These are phyloP conservation scores for Picea glauca DNA, from an alignment of 75 land plant species.

Conservation along the genomic window DNA sequence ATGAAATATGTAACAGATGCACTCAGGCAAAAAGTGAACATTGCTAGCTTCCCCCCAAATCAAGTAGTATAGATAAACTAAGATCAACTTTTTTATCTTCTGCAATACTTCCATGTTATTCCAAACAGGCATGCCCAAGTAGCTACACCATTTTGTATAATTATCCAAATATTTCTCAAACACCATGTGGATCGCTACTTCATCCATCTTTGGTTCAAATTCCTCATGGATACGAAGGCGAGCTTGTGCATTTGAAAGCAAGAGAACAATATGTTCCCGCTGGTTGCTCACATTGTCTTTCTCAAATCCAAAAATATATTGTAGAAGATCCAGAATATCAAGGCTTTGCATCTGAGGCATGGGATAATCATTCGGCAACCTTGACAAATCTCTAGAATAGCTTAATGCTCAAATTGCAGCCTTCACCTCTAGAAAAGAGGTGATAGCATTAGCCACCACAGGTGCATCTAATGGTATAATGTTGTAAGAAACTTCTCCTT, in stretches of 20 bases:
- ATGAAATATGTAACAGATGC: too few species aligned
- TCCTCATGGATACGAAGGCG: slow-evolving; percentile 7
- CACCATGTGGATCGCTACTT: too few species aligned
- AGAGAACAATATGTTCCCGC: slow-evolving; percentile 81
- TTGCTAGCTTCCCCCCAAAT: too few species aligned
- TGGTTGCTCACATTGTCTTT: slow-evolving; percentile 90
- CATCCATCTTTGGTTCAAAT: slow-evolving; percentile 26
- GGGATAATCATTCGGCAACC: slow-evolving; percentile 50
- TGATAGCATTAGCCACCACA: too few species aligned
- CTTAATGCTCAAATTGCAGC: slow-evolving; percentile 68
- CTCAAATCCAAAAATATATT: slow-evolving; percentile 93
- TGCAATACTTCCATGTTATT: too few species aligned
- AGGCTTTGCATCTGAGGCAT: slow-evolving; percentile 46
- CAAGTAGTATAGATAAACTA: too few species aligned
- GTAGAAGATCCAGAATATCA: slow-evolving; percentile 90
- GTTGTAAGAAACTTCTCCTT: slow-evolving; percentile 72
- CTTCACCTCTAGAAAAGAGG: slow-evolving; percentile 35
- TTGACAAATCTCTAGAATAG: slow-evolving; percentile 54
- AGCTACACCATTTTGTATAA: too few species aligned
- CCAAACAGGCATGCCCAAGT: too few species aligned
- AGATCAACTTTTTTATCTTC: too few species aligned
- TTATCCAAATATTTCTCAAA: too few species aligned
- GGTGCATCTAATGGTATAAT: slow-evolving; percentile 86
- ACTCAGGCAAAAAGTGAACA: too few species aligned
- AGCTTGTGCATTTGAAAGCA: slow-evolving; percentile 87